These are phyloP conservation scores for Fusarium irregulare DNA, from an alignment of 2,329 filamentous ascomycete genomes.

Conservation along the genomic window DNA sequence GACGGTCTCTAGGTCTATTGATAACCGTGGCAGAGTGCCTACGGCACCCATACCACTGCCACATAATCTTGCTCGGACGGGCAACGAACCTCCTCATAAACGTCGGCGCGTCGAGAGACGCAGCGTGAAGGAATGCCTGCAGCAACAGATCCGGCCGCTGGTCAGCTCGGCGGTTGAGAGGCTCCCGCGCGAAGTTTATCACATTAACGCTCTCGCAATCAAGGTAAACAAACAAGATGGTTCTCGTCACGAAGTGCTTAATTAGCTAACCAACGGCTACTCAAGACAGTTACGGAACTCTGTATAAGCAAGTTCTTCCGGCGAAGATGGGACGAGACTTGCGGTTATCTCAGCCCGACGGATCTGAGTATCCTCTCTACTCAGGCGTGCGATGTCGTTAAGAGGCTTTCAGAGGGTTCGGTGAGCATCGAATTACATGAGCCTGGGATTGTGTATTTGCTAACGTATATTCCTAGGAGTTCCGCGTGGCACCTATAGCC, in stretches of 20 bases:
- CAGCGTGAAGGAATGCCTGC: slow-evolving; percentile 43
- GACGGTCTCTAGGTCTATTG: slow-evolving; percentile 41
- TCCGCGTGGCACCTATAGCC: slow-evolving; percentile 1
- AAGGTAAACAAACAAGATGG: slow-evolving; percentile 41
- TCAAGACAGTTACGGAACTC: slow-evolving; percentile 44
- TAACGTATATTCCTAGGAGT: slow-evolving; percentile 17
- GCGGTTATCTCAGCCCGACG: slow-evolving; percentile 25
- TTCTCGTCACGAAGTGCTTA: neutral
- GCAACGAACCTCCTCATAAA: slow-evolving; percentile 48
- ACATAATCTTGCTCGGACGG: slow-evolving; percentile 11
- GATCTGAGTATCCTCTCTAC: slow-evolving; percentile 36
- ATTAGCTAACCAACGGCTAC: slow-evolving; percentile 14
- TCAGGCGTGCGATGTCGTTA: slow-evolving; percentile 36
- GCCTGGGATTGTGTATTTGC: neutral
- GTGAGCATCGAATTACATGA: slow-evolving; percentile 29
- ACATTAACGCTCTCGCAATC: slow-evolving; percentile 46
- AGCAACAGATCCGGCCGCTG: slow-evolving; percentile 50
- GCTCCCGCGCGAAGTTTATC: slow-evolving; percentile 42
- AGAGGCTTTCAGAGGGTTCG: slow-evolving; percentile 30
- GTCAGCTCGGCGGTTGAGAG: slow-evolving; percentile 43
- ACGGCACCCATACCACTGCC: slow-evolving; percentile 20
- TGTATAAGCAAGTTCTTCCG: slow-evolving; percentile 40
- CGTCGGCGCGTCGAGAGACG: slow-evolving; percentile 46
- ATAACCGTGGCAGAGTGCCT: slow-evolving; percentile 44
- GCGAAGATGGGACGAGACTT: slow-evolving; percentile 39